Evolutionary conservation across 106 monocot genomes (phyloP).

Genomic region (Dactylorhiza incarnata): DNA sequence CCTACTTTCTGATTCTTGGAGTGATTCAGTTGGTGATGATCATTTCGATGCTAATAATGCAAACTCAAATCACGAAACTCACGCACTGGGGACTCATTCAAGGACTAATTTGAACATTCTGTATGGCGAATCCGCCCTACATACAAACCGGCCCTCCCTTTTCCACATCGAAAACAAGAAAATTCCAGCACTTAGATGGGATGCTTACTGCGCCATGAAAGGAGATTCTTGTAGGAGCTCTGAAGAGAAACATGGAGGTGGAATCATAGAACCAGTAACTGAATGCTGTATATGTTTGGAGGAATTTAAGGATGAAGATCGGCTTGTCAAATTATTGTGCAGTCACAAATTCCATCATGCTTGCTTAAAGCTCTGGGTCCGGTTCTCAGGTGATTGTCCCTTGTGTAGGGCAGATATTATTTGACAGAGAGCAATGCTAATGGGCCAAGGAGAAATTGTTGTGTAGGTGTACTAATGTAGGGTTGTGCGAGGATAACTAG

Average conservation of each 20-base stretch:
- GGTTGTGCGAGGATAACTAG: too few relatives aligned
- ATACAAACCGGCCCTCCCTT: background rate
- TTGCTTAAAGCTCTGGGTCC: slow-evolving; percentile 22
- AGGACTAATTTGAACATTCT: background rate
- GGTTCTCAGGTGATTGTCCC: slow-evolving; percentile 14
- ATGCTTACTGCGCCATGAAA: slow-evolving; percentile 5
- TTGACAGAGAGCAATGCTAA: background rate
- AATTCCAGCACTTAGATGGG: slow-evolving; percentile 8
- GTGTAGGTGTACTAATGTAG: too few relatives aligned
- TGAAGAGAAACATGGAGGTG: background rate
- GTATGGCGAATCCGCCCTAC: background rate
- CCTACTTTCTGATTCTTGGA: background rate
- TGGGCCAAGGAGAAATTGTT: too few relatives aligned
- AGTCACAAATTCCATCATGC: slow-evolving; percentile 18
- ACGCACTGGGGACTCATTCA: background rate
- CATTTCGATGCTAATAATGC: background rate
- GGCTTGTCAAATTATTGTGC: slow-evolving; percentile 13
- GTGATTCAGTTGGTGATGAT: background rate
- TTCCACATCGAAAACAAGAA: slow-evolving; percentile 12
- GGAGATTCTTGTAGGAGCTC: slow-evolving; percentile 13
- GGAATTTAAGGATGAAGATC: slow-evolving; percentile 14
- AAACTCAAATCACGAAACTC: slow-evolving; percentile 2
- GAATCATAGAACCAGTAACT: background rate
- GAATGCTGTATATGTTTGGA: slow-evolving; percentile 27
- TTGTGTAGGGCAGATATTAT: slow-evolving; percentile 12